Percentiles rank a stretch among this genome's conserved stretches.
These are phyloP conservation scores for Guyanaporus albipodus DNA, from an alignment of 768 basidiomycete species.

Conservation along the genomic window DNA sequence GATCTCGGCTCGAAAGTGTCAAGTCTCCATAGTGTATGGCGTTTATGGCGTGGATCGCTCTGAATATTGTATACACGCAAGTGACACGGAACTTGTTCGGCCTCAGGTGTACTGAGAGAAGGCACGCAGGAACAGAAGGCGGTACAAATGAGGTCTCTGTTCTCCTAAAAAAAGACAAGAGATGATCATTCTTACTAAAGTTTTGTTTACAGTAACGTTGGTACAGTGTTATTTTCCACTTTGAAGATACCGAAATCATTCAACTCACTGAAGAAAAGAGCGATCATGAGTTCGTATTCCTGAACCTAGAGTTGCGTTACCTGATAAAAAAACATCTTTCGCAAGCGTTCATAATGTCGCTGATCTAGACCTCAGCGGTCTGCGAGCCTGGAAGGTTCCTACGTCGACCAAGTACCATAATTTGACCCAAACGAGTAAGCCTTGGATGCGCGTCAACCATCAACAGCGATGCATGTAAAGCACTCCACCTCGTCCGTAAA, in stretches of 20 bases:
- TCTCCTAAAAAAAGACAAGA: not conserved
- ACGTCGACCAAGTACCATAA: conserved; percentile 18
- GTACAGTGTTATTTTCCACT: not conserved
- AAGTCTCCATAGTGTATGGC: not conserved
- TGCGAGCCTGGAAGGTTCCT: not conserved
- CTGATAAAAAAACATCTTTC: not conserved
- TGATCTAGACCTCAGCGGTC: conserved; percentile 9
- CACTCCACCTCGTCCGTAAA: conserved; percentile 15
- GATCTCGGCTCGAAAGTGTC: not conserved
- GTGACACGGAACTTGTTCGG: too few relatives aligned
- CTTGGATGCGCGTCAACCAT: conserved; percentile 4
- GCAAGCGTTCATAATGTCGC: conserved; percentile 12
- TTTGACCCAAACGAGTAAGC: conserved; percentile 9
- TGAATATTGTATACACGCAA: too few relatives aligned
- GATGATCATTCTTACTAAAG: not conserved
- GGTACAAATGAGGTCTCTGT: not conserved
- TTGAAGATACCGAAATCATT: not conserved
- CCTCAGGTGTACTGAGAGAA: too few relatives aligned
- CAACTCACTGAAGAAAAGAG: not conserved
- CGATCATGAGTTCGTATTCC: not conserved
- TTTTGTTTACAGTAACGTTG: not conserved
- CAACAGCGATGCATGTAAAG: not conserved
- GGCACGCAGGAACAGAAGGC: not conserved
- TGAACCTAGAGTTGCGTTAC: not conserved
- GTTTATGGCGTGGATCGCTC: too few relatives aligned